Percentiles rank a stretch among this genome's conserved stretches.
Evolutionary conservation across 129 eudicot genomes (phyloP).

Genomic region (Erigeron canadensis): DNA sequence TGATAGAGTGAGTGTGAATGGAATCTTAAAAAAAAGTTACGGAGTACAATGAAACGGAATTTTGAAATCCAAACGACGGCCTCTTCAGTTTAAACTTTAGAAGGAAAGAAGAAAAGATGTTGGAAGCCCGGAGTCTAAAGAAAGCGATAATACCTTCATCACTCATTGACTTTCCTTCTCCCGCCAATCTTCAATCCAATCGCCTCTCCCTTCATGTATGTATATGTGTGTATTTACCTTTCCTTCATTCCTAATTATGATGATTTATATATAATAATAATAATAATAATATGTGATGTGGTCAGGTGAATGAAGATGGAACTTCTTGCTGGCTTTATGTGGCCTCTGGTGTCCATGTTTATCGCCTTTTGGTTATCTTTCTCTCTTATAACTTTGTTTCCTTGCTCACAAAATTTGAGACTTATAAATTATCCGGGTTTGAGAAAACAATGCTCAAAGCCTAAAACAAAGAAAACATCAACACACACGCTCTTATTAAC

Average conservation of each 20-base stretch:
- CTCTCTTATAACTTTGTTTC: not conserved
- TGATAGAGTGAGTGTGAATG: too few relatives aligned
- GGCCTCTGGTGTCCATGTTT: conserved; percentile 58
- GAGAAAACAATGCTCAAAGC: too few relatives aligned
- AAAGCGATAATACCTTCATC: conserved; percentile 57
- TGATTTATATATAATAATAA: not conserved
- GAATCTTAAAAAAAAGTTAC: too few relatives aligned
- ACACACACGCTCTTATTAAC: too few relatives aligned
- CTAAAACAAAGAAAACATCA: too few relatives aligned
- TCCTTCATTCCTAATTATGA: not conserved
- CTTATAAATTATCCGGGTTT: not conserved
- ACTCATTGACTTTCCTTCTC: conserved; percentile 55
- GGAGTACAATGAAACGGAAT: too few relatives aligned
- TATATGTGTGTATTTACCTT: not conserved
- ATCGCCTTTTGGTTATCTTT: conserved; percentile 45
- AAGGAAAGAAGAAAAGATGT: conserved; percentile 33
- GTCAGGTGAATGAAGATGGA: conserved; percentile 12
- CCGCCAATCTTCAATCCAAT: conserved; percentile 70
- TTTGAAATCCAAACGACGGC: too few relatives aligned
- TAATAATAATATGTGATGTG: not conserved
- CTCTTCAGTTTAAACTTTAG: too few relatives aligned
- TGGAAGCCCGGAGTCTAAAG: conserved; percentile 67
- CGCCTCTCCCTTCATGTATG: conserved; percentile 74
- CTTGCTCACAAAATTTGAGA: not conserved
- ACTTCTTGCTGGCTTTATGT: conserved; percentile 14